A percentile compares a stretch with the other conserved stretches of the same genome.
Evolutionary conservation across 2,329 filamentous ascomycete species (phyloP).

Genomic region (Phyllosticta citriasiana): DNA sequence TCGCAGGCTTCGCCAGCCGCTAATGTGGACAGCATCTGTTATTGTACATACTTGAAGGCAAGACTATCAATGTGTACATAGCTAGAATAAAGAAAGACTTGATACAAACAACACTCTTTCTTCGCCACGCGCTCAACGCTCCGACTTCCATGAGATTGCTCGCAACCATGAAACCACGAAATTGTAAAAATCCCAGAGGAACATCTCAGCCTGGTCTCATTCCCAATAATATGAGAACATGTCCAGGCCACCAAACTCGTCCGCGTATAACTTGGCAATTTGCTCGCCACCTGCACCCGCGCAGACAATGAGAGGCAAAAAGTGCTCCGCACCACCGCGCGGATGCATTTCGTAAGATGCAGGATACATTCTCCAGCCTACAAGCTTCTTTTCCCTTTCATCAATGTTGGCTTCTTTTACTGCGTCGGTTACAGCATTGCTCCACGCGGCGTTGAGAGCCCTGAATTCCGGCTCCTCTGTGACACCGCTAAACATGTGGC

Average conservation of each 20-base stretch:
- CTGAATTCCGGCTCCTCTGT: conserved; percentile 22
- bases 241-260: conserved; percentile 39
- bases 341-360: conserved; percentile 46
- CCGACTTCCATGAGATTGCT: not conserved
- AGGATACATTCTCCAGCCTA: conserved; percentile 40
- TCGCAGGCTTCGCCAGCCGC: not conserved
- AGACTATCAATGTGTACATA: not conserved
- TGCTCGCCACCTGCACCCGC: conserved; percentile 40
- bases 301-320: conserved; percentile 49
- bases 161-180: not conserved
- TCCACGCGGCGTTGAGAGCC: conserved; percentile 35
- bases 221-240: conserved; percentile 50
- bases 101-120: not conserved
- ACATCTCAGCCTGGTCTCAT: not conserved
- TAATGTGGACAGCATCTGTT: not conserved
- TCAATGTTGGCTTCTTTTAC: conserved; percentile 26
- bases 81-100: not conserved
- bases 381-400: conserved; percentile 33
- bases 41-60: not conserved
- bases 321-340: conserved; percentile 45
- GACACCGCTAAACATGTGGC: conserved; percentile 33
- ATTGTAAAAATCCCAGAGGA: not conserved
- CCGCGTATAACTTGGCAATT: conserved; percentile 36
- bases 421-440: conserved; percentile 33
- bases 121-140: not conserved